A percentile compares a stretch with the other conserved stretches of the same genome.
phyloP scores from a whole-genome alignment of 2,329 filamentous ascomycete genomes.

The Aurifilum marmelostoma region DNA sequence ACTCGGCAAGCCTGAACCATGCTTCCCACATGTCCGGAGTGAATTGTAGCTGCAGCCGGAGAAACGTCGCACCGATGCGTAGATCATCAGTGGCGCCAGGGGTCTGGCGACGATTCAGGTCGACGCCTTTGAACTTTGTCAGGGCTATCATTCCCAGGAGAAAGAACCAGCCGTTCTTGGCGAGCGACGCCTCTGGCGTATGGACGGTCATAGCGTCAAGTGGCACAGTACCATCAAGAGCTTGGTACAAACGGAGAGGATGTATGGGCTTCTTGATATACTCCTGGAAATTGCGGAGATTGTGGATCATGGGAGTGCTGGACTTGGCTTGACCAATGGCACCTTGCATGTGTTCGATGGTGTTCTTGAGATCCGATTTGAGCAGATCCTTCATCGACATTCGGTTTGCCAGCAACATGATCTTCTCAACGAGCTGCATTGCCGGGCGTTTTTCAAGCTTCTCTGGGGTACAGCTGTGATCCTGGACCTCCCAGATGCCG shows the following conservation, averaged over 20 bases:
- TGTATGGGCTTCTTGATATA: conserved; percentile 85
- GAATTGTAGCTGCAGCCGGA: conserved; percentile 81
- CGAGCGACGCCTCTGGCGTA: conserved; percentile 70
- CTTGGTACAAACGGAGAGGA: conserved; percentile 76
- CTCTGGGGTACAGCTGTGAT: conserved; percentile 80
- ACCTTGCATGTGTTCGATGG: conserved; percentile 91
- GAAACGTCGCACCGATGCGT: conserved; percentile 77
- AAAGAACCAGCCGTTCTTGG: conserved; percentile 89
- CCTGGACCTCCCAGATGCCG: conserved; percentile 66
- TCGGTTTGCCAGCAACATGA: conserved; percentile 78
- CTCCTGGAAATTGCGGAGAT: conserved; percentile 78
- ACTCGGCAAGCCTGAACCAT: conserved; percentile 87
- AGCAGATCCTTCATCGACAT: conserved; percentile 89
- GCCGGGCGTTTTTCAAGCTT: conserved; percentile 80
- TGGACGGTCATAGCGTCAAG: conserved; percentile 73
- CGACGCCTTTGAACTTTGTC: conserved; percentile 76
- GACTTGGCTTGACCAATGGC: conserved; percentile 80
- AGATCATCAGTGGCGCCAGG: conserved; percentile 82
- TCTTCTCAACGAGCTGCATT: conserved; percentile 78
- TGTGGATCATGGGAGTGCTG: conserved; percentile 81
- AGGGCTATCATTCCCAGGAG: conserved; percentile 86
- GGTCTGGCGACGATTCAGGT: conserved; percentile 73
- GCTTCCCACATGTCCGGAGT: conserved; percentile 83
- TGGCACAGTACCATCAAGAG: conserved; percentile 76
- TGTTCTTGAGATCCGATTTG: conserved; percentile 86